phyloP scores from a whole-genome alignment of 768 basidiomycete species.

The Roridomyces roridus region DNA sequence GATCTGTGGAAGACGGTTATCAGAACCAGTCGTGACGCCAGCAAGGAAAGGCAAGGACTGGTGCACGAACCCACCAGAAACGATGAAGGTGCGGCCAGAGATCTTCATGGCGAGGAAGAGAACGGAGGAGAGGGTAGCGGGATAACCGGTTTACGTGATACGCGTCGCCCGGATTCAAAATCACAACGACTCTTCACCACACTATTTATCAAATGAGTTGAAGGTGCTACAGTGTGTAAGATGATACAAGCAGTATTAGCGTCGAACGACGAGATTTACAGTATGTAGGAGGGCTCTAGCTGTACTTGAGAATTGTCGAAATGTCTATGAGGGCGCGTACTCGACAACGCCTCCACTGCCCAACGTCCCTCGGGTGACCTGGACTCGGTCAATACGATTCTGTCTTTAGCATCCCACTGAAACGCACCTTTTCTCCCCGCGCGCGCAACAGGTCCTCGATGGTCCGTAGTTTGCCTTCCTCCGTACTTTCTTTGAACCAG shows the following conservation, averaged over 20 bases:
- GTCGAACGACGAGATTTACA: not conserved
- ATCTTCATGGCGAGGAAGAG: conserved; percentile 47
- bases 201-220: too few relatives aligned
- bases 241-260: not conserved
- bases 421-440: conserved; percentile 75
- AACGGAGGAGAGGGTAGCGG: too few relatives aligned
- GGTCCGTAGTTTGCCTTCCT: conserved; percentile 74
- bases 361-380: conserved; percentile 16
- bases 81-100: conserved; percentile 58
- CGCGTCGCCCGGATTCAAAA: too few relatives aligned
- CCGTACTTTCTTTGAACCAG: conserved; percentile 88
- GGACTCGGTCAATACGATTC: too few relatives aligned
- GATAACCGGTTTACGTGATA: too few relatives aligned
- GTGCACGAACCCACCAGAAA: conserved; percentile 60
- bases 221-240: too few relatives aligned
- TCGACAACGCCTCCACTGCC: conserved; percentile 15
- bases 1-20: conserved; percentile 40
- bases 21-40: not conserved
- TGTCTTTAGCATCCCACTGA: conserved; percentile 28
- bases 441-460: conserved; percentile 83
- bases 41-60: not conserved
- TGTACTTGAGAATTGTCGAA: too few relatives aligned
- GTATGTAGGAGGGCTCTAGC: too few relatives aligned
- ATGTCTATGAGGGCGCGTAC: not conserved
- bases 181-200: too few relatives aligned